phyloP scores from a whole-genome alignment of 2,329 filamentous ascomycete species.

The Domatiomyces globalis region DNA sequence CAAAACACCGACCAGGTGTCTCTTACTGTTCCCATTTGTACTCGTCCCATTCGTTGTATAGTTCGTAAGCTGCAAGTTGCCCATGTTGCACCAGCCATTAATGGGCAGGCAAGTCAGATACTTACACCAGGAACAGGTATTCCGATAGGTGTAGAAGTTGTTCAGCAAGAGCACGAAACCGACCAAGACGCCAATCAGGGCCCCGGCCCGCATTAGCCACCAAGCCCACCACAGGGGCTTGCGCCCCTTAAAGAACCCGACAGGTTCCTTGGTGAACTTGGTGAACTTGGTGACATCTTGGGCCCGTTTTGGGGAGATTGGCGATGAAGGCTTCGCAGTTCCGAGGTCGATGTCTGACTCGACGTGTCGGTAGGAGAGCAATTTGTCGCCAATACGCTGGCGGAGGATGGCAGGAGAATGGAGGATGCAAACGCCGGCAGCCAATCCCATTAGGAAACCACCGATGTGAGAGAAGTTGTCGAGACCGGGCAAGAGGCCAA shows the following conservation, averaged over 20 bases:
- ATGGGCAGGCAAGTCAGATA: constrained; percentile 71
- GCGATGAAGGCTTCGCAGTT: constrained; percentile 8
- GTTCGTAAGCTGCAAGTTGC: constrained; percentile 19
- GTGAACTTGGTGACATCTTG: constrained; percentile 40
- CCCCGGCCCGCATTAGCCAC: constrained; percentile 75
- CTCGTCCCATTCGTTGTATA: constrained; percentile 9
- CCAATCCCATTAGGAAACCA: constrained; percentile 83
- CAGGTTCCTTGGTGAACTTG: constrained; percentile 35
- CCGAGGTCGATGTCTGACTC: constrained; percentile 11
- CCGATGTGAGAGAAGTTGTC: constrained; percentile 98
- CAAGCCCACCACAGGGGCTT: constrained; percentile 95
- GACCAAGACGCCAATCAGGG: constrained; percentile 65
- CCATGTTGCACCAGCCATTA: constrained; percentile 32
- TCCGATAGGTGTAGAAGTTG: constrained; percentile 74
- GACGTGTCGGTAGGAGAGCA: constrained; percentile 10
- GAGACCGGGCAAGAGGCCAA: constrained; percentile 78
- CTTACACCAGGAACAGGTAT: constrained; percentile 82
- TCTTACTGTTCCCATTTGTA: neutral
- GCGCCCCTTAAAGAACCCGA: constrained; percentile 77
- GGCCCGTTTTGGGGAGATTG: constrained; percentile 21
- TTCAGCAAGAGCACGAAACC: constrained; percentile 75
- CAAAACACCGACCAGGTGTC: neutral
- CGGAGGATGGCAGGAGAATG: constrained; percentile 75
- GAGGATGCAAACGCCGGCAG: constrained; percentile 71
- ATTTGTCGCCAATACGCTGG: constrained; percentile 49